phyloP scores from a whole-genome alignment of 371 early-diverging fungal genomes.

The Apophysomyces ossiformis region DNA sequence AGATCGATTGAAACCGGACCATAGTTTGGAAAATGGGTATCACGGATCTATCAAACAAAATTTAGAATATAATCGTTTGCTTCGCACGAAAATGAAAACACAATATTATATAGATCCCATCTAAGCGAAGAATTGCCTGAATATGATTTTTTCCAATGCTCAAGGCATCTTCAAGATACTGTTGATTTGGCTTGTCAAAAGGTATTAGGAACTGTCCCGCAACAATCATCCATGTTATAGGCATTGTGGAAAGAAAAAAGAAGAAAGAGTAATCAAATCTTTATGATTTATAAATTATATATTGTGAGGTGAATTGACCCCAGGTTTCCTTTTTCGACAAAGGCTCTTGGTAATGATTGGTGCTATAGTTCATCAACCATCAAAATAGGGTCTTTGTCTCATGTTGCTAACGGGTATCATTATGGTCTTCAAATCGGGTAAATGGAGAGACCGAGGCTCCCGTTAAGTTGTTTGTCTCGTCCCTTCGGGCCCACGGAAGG shows the following conservation, averaged over 20 bases:
- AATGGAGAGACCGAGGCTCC: conserved; percentile 25
- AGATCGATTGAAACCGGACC: too few species aligned
- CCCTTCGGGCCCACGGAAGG: conserved; percentile 13
- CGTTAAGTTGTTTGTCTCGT: not conserved
- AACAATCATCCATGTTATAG: conserved; percentile 16
- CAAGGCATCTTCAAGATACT: too few species aligned
- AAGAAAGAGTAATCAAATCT: not conserved
- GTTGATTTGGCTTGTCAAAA: too few species aligned
- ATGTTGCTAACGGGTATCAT: not conserved
- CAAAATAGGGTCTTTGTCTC: conserved; percentile 15
- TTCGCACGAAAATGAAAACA: too few species aligned
- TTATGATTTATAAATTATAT: conserved; percentile 1
- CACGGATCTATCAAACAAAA: too few species aligned
- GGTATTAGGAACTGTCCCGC: not conserved
- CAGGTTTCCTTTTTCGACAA: too few species aligned
- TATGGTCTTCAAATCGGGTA: conserved; percentile 25
- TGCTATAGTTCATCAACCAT: conserved; percentile 10
- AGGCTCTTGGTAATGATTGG: too few species aligned
- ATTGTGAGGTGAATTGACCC: conserved; percentile 12
- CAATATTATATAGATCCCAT: too few species aligned
- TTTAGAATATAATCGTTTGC: too few species aligned
- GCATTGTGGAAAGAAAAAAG: not conserved
- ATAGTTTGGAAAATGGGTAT: too few species aligned
- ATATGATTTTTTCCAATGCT: too few species aligned
- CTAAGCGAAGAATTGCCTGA: too few species aligned